phyloP scores from a whole-genome alignment of 495 filamentous ascomycete genomes.

The Penicillium goetzii region DNA sequence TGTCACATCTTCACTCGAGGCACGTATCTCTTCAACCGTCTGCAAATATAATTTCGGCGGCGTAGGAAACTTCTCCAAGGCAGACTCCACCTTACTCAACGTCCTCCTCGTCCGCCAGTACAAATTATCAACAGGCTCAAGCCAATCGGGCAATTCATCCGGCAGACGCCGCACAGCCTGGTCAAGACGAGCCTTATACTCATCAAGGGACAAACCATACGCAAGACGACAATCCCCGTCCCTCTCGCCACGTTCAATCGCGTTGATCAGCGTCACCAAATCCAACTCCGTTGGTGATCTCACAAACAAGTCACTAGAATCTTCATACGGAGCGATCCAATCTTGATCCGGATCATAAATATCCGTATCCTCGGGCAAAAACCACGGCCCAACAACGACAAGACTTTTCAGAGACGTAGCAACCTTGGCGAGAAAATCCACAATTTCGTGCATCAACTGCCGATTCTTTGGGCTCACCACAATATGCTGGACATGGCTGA shows the following conservation, averaged over 20 bases:
- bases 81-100: background rate
- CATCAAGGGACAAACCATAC: background rate
- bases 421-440: background rate
- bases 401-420: background rate
- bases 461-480: background rate
- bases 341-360: background rate
- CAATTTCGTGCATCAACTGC: background rate
- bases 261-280: background rate
- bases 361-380: background rate
- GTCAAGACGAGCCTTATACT: background rate
- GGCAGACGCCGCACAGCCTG: background rate
- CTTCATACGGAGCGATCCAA: slow-evolving; percentile 1
- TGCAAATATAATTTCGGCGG: background rate
- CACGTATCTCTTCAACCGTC: background rate
- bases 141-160: background rate
- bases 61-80: background rate
- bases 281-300: background rate
- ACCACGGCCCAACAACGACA: background rate
- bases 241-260: background rate
- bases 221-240: background rate
- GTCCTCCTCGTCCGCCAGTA: background rate
- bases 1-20: background rate
- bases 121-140: background rate
- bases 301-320: background rate
- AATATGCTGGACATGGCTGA: background rate